Evolutionary conservation across 306 rosid species (phyloP), one percentile per base, ranked within the genome.

Genomic region (Vigna nakashimae): DNA sequence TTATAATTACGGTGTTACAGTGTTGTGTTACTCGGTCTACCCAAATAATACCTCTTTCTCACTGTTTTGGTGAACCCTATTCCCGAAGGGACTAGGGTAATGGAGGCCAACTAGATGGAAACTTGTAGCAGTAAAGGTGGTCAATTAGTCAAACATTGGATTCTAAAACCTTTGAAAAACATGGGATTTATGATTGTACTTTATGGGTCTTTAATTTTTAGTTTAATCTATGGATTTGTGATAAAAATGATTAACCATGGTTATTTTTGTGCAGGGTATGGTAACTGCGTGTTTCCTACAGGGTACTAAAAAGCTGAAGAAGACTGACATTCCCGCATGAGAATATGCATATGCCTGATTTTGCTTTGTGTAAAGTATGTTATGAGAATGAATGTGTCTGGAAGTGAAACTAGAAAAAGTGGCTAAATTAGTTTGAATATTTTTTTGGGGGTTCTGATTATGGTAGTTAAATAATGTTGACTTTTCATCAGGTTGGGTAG

Each of bases 201-300:
- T 73, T 11, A 9, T 40, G 2, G 8, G 0, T 0, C 0, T 28
- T 30, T 28, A 2, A 15, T 6, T 17, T 72, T 63, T 8, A 20
- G 9, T 58, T 56, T 0, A 36, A 34, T 48, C 17, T 49, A 12
- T 65, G 16, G 7, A 14, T 53, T 22, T 11, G 34, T 53, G 36
- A 24, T 14, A 16, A 24, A 10, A 22, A 16, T 14, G 6, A 7
- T 69, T 28, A 51, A 38, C 2, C 52, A 0, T 22, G 59, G 12
- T 69, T 34, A 10, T 55, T 28, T 17, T 48, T 60, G 9, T 85
- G 89, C 94, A 96, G 99, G 58, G 87, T 96, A 62, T 76, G 99
- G 99, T 17, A 87, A 7, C 16, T 96, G 99, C 76, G 98, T 92
- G 51, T 83, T 85, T 28, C 91, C 97, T 1, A 87, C 96, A 20